Conservation (phyloP, 169 alveolate genomes). For the Eimeria maxima region DNA sequence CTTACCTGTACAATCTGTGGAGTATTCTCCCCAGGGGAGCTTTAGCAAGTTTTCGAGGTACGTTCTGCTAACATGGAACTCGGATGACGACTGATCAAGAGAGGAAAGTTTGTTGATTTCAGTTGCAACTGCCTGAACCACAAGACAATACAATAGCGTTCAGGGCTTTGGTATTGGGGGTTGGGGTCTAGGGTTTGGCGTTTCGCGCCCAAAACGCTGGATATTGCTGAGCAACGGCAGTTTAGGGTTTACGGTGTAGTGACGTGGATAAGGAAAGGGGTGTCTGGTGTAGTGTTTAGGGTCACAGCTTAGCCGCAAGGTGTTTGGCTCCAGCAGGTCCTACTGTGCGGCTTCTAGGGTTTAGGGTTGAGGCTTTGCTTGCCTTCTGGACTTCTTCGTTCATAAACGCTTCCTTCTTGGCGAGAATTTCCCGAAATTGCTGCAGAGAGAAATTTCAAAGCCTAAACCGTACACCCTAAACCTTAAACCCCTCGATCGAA, state of each 20-base stretch:
- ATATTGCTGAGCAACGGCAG: background rate
- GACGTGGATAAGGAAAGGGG: no score
- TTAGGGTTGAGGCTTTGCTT: background rate
- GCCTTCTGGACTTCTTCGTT: slow-evolving; percentile 72
- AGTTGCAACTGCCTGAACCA: slow-evolving; percentile 85
- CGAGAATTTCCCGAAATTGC: slow-evolving; percentile 60
- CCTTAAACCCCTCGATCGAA: background rate
- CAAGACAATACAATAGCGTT: background rate
- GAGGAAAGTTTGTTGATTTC: slow-evolving; percentile 87
- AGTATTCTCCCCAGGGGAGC: slow-evolving; percentile 89
- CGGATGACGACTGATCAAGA: slow-evolving; percentile 89
- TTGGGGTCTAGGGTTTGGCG: background rate
- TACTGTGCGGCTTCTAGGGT: background rate
- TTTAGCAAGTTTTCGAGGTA: slow-evolving; percentile 89
- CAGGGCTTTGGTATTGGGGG: background rate
- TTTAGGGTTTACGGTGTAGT: background rate
- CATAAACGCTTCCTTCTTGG: slow-evolving; percentile 72
- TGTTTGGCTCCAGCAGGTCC: background rate
- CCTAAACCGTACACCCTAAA: background rate
- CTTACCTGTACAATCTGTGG: slow-evolving; percentile 83
- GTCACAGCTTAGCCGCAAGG: background rate
- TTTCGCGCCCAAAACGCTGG: no score
- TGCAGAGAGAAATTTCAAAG: background rate
- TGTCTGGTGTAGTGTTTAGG: background rate
- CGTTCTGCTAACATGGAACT: slow-evolving; percentile 87